Conservation (phyloP, 495 filamentous ascomycete species). For the Tuber aestivum region DNA sequence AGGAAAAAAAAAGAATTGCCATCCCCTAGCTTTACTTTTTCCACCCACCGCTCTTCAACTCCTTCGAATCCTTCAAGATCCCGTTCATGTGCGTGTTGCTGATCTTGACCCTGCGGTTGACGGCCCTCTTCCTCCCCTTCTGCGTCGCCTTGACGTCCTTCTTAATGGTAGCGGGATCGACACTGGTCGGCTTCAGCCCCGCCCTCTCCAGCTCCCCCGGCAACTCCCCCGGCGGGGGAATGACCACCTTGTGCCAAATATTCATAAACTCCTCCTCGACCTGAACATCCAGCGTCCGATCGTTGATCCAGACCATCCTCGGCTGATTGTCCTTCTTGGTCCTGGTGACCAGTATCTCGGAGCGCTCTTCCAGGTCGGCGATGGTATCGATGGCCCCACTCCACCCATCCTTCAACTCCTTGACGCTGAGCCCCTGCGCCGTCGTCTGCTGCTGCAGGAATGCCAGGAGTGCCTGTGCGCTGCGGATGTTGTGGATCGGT, state of each 20-base stretch:
- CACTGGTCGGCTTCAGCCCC: conserved; percentile 72
- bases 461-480: conserved; percentile 64
- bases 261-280: conserved; percentile 75
- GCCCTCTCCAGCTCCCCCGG: conserved; percentile 65
- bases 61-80: conserved; percentile 67
- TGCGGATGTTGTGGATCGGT: conserved; percentile 71
- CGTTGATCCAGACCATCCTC: conserved; percentile 81
- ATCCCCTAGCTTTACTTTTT: neutral
- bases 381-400: conserved; percentile 70
- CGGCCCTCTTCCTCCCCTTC: conserved; percentile 61
- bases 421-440: conserved; percentile 72
- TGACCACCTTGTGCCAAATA: conserved; percentile 74
- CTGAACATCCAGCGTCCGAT: conserved; percentile 64
- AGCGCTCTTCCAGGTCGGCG: conserved; percentile 66
- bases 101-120: conserved; percentile 69
- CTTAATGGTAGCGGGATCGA: conserved; percentile 59
- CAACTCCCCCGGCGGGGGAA: conserved; percentile 69
- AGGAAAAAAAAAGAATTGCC: neutral
- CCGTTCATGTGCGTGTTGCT: conserved; percentile 91
- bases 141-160: conserved; percentile 61
- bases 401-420: conserved; percentile 93
- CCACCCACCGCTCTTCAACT: conserved; percentile 29
- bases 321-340: conserved; percentile 89
- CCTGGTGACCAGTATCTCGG: conserved; percentile 73
- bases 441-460: conserved; percentile 75